phyloP scores from a whole-genome alignment of 2,329 filamentous ascomycete species.

The Fusarium concolor region DNA sequence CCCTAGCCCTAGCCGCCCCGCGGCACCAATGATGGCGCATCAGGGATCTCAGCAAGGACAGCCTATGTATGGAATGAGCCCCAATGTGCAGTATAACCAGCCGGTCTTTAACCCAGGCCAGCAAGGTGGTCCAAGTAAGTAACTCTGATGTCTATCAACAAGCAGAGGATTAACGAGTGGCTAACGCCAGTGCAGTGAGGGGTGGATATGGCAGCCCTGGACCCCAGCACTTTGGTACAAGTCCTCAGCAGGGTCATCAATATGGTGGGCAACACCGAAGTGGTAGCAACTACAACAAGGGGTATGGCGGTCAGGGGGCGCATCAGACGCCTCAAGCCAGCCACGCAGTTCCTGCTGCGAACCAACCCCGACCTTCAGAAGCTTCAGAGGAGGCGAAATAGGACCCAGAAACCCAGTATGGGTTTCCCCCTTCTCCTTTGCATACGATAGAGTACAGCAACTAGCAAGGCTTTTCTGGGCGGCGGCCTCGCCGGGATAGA shows the following conservation, averaged over 20 bases:
- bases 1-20: constrained; percentile 84
- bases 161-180: constrained; percentile 40
- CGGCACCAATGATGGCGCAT: constrained; percentile 91
- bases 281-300: constrained; percentile 67
- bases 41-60: constrained; percentile 95
- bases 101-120: constrained; percentile 78
- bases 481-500: constrained; percentile 38
- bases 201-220: constrained; percentile 69
- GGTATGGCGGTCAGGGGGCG: constrained; percentile 59
- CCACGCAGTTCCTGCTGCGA: constrained; percentile 51
- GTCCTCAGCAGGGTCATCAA: constrained; percentile 73
- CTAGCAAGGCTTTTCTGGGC: constrained; percentile 40
- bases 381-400: constrained; percentile 61
- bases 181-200: constrained; percentile 66
- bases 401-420: constrained; percentile 27
- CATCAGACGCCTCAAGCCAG: constrained; percentile 55
- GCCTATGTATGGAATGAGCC: constrained; percentile 80
- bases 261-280: constrained; percentile 68
- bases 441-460: constrained; percentile 39
- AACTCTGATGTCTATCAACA: constrained; percentile 17
- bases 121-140: constrained; percentile 77
- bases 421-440: constrained; percentile 19
- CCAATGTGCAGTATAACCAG: constrained; percentile 78
- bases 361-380: constrained; percentile 52
- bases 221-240: constrained; percentile 72